Percentiles rank a stretch among this genome's conserved stretches.
Conservation (phyloP, 164 flowering plant species). For the Houttuynia cordata region DNA sequence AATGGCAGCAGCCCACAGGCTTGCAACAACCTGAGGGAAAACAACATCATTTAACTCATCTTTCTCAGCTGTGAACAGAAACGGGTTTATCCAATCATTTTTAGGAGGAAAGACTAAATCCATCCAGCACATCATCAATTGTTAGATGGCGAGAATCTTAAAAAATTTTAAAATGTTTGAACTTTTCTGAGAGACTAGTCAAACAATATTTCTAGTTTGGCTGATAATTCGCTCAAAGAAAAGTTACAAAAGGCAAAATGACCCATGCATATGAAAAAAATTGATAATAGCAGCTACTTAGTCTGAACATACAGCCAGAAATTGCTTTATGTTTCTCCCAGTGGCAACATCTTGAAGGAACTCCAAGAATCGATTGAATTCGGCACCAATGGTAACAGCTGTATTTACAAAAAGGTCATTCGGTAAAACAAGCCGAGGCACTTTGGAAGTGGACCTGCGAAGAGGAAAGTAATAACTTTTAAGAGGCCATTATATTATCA, state of each 20-base stretch:
- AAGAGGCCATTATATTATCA: not conserved
- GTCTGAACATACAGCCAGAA: constrained; percentile 41
- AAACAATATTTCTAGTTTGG: not conserved
- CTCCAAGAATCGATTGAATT: constrained; percentile 50
- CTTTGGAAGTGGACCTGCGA: constrained; percentile 47
- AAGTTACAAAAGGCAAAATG: not conserved
- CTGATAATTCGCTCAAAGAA: not conserved
- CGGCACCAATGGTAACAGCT: constrained; percentile 40
- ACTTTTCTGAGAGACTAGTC: not conserved
- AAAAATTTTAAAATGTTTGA: no score
- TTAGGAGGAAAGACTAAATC: not conserved
- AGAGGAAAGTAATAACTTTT: not conserved
- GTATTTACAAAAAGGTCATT: constrained; percentile 50
- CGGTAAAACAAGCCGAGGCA: constrained; percentile 56
- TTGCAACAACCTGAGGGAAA: constrained; percentile 38
- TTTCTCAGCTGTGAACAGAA: not conserved
- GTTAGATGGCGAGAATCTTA: not conserved
- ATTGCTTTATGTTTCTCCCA: constrained; percentile 70
- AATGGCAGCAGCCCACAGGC: constrained; percentile 69
- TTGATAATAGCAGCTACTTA: not conserved
- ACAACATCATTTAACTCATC: not conserved
- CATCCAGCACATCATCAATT: not conserved
- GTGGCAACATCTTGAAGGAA: constrained; percentile 73
- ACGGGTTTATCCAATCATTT: not conserved
- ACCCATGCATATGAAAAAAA: not conserved